Evolutionary conservation across 148 eudicot genomes (phyloP).

Genomic region (Vaccinium corymbosum): DNA sequence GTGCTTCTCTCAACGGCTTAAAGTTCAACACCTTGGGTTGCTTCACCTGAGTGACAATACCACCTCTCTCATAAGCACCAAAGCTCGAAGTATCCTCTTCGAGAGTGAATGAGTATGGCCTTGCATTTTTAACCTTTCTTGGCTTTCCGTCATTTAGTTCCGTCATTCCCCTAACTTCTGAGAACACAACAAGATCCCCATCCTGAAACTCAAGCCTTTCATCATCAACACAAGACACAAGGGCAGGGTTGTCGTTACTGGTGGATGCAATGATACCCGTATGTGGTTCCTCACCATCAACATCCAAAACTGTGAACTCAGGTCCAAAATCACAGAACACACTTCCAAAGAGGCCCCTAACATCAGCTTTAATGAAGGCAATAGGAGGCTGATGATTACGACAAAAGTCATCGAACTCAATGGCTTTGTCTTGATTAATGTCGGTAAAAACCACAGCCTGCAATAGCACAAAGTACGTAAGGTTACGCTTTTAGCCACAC

Average conservation of each 20-base stretch:
- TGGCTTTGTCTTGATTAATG: slow-evolving; percentile 46
- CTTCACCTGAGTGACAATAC: slow-evolving; percentile 69
- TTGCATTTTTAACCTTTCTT: slow-evolving; percentile 53
- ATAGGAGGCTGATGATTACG: slow-evolving; percentile 72
- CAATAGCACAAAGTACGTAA: slow-evolving; percentile 14
- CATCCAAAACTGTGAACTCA: slow-evolving; percentile 66
- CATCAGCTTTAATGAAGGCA: slow-evolving; percentile 68
- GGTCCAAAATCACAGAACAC: slow-evolving; percentile 79
- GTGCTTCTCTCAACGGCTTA: slow-evolving; percentile 65
- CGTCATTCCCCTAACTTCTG: slow-evolving; percentile 67
- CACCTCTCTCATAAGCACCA: slow-evolving; percentile 61
- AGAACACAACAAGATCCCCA: slow-evolving; percentile 70
- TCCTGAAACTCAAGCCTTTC: slow-evolving; percentile 78
- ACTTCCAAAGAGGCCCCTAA: slow-evolving; percentile 69
- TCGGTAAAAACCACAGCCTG: slow-evolving; percentile 74
- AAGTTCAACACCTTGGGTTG: slow-evolving; percentile 61
- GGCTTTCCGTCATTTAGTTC: slow-evolving; percentile 84
- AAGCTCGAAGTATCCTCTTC: slow-evolving; percentile 68
- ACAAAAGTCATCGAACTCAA: slow-evolving; percentile 68
- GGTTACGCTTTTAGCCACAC: not conserved
- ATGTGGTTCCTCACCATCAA: slow-evolving; percentile 82
- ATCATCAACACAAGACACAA: slow-evolving; percentile 76
- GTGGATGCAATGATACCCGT: slow-evolving; percentile 73
- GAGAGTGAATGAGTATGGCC: slow-evolving; percentile 65
- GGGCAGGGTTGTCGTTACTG: slow-evolving; percentile 65